Evolutionary conservation across 2,329 filamentous ascomycete genomes (phyloP).

Genomic region (Trichoderma atrobrunneum): DNA sequence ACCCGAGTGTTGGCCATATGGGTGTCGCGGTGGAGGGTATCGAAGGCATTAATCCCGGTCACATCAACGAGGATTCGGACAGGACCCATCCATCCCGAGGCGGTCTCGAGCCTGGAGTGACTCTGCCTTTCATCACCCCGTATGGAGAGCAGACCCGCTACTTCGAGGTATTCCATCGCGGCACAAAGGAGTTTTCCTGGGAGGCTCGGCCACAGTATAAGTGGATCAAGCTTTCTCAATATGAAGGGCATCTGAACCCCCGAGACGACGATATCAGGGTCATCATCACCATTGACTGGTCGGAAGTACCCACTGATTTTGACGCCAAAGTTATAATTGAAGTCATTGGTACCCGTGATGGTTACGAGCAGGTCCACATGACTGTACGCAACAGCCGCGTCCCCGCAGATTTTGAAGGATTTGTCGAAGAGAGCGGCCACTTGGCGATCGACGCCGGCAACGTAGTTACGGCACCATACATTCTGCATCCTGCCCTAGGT

Average conservation of each 20-base stretch:
- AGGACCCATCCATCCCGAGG: slow-evolving; percentile 43
- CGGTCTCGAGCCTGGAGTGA: slow-evolving; percentile 32
- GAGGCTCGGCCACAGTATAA: slow-evolving; percentile 31
- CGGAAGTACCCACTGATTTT: slow-evolving; percentile 38
- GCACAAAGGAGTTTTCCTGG: slow-evolving; percentile 33
- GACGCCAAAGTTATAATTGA: slow-evolving; percentile 42
- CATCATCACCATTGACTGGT: slow-evolving; percentile 34
- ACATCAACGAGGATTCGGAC: slow-evolving; percentile 53
- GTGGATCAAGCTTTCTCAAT: slow-evolving; percentile 32
- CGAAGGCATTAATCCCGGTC: slow-evolving; percentile 35
- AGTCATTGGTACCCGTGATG: slow-evolving; percentile 36
- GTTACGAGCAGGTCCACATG: slow-evolving; percentile 37
- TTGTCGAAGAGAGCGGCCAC: slow-evolving; percentile 34
- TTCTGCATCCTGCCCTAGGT: slow-evolving; percentile 33
- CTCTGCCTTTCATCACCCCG: slow-evolving; percentile 32
- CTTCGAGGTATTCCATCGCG: slow-evolving; percentile 37
- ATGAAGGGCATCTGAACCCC: slow-evolving; percentile 31
- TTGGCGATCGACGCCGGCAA: slow-evolving; percentile 35
- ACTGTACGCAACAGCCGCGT: slow-evolving; percentile 24
- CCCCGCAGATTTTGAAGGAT: slow-evolving; percentile 36
- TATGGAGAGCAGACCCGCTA: slow-evolving; percentile 33
- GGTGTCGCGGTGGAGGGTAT: slow-evolving; percentile 34
- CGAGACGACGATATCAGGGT: slow-evolving; percentile 33
- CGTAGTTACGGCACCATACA: slow-evolving; percentile 27
- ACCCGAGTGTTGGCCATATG: slow-evolving; percentile 43